These are phyloP conservation scores for Senna tora DNA, from an alignment of 306 rosid genomes.

Conservation along the genomic window DNA sequence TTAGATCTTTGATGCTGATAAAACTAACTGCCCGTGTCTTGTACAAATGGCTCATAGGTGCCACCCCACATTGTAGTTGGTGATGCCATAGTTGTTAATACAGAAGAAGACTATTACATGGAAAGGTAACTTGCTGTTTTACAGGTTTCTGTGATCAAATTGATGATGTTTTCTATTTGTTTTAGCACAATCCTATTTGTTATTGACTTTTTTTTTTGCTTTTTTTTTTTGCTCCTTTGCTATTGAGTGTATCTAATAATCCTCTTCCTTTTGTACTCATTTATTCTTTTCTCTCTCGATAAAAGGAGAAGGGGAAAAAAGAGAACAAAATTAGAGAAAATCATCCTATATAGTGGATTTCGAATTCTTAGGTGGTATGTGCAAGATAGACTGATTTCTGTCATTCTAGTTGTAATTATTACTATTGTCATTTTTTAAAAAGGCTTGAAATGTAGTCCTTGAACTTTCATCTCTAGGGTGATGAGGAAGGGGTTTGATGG, in stretches of 20 bases:
- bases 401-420: slow-evolving; percentile 1
- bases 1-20: slow-evolving; percentile 18
- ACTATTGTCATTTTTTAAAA: not conserved
- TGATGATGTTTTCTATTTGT: slow-evolving; percentile 10
- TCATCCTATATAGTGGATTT: not conserved
- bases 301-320: not conserved
- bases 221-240: not conserved
- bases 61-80: slow-evolving; percentile 76
- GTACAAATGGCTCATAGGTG: slow-evolving; percentile 53
- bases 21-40: slow-evolving; percentile 21
- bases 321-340: not conserved
- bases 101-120: slow-evolving; percentile 77
- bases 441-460: not conserved
- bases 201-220: slow-evolving; percentile 22
- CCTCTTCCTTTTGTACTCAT: slow-evolving; percentile 7
- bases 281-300: not conserved
- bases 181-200: slow-evolving; percentile 18
- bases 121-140: slow-evolving; percentile 62
- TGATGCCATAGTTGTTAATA: slow-evolving; percentile 71
- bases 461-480: not conserved
- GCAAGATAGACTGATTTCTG: slow-evolving; percentile 8
- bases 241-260: not conserved
- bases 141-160: slow-evolving; percentile 26
- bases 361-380: slow-evolving; percentile 13
- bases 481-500: not conserved